A percentile compares a stretch with the other conserved stretches of the same genome.
These are phyloP conservation scores for Syzygium syzygioides DNA, from an alignment of 441 rosid genomes.

Conservation along the genomic window DNA sequence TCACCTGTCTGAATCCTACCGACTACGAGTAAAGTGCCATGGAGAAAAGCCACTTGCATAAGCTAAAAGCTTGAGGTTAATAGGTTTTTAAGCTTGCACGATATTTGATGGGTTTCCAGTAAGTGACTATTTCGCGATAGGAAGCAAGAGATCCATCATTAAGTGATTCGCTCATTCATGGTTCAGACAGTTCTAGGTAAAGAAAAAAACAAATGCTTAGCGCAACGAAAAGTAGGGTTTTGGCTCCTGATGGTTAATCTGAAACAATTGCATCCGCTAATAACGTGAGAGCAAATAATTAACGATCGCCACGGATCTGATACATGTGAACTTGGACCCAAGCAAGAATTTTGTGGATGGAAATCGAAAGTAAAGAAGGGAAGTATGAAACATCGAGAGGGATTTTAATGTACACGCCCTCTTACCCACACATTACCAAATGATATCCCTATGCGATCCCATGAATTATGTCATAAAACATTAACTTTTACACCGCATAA, in stretches of 20 bases:
- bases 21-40: rapidly evolving
- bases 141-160: not conserved
- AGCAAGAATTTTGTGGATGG: not conserved
- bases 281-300: not conserved
- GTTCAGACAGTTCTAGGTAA: not conserved
- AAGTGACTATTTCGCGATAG: not conserved
- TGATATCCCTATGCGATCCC: not conserved
- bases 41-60: not conserved
- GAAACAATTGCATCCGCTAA: not conserved
- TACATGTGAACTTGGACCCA: not conserved
- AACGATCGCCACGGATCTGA: too few relatives aligned
- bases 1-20: not conserved
- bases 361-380: not conserved
- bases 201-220: not conserved
- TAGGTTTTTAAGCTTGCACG: not conserved
- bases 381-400: not conserved
- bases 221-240: not conserved
- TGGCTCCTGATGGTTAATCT: not conserved
- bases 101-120: not conserved
- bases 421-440: not conserved
- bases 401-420: not conserved
- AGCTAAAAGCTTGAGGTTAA: not conserved
- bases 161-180: not conserved
- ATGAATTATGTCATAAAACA: not conserved
- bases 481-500: not conserved